Base-by-base conservation (phyloP, 2,329 filamentous ascomycete genomes). In the Penicillium sp. region DNA sequence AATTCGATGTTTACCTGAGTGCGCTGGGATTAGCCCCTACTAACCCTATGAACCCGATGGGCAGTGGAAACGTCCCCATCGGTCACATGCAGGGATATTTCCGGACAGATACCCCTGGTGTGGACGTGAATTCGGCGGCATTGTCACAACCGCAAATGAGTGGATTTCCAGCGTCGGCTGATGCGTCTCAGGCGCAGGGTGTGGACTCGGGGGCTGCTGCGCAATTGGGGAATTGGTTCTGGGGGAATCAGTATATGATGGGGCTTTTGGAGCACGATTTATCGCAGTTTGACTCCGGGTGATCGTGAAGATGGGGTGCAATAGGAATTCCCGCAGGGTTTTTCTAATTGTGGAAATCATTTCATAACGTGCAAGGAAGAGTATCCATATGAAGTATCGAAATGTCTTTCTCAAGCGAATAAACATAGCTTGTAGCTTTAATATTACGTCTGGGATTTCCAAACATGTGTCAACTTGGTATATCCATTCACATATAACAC, bases 161-260 rank as follows among this genome's bases (percentile, higher is more conserved):
- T 44, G 59, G 40, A 3, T 43, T 62, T 11, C 6, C 47, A 14
- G 36, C 18, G 29, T 39, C 57, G 2, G 36, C 44, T 3, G 42
- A 34, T 14, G 53, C 60, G 36, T 47, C 56, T 29, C 61, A 62
- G 9, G 45, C 36, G n/a, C 62, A 65, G n/a, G 52, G 48, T 2
- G 45, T 36, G 26, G 49, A 46, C 9, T 40, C 11, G 27, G 49
- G 49, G 19, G 30, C 47, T 36, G 50, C 50, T 13, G 36, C 44
- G 13, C 79, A 84, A 42, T 70, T 87, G 55, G 81, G 82, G 2
- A 84, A 86, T 57, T 88, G 85, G 85, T 87, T 86, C 61, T 84
- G 82, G 3, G 83, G 84, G 1, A 87, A 83, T 55, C 78, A 81
- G 51, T 84, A 86, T 61, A 82, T 88, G 74, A 79, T 88, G 75